phyloP scores from a whole-genome alignment of 2,329 filamentous ascomycete genomes.

The Paraphoma sp. region DNA sequence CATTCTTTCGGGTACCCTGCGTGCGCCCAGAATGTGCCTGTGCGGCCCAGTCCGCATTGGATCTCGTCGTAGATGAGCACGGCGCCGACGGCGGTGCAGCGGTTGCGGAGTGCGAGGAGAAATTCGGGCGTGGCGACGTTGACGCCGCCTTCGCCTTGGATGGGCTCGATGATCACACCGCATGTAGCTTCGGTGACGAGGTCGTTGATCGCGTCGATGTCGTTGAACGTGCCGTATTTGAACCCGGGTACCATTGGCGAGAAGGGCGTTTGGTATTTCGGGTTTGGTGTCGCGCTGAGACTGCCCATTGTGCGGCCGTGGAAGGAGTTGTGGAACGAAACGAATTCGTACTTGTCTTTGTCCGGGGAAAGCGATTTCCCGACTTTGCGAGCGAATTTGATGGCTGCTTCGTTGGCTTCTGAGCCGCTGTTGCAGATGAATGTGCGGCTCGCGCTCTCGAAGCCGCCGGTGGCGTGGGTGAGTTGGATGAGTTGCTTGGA shows the following conservation, averaged over 20 bases:
- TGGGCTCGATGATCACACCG: conserved; percentile 94
- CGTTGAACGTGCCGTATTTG: conserved; percentile 84
- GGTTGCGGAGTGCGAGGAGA: conserved; percentile 78
- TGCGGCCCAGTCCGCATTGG: conserved; percentile 89
- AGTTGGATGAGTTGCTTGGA: conserved; percentile 84
- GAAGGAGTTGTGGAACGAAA: conserved; percentile 92
- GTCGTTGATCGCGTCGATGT: conserved; percentile 72
- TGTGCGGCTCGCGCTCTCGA: conserved; percentile 79
- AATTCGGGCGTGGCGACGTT: conserved; percentile 85
- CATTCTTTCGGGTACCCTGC: conserved; percentile 74
- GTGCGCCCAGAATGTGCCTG: conserved; percentile 91
- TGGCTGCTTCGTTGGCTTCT: conserved; percentile 96
- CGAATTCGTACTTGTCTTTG: conserved; percentile 78
- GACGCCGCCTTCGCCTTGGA: conserved; percentile 95
- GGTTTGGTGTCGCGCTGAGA: conserved; percentile 94
- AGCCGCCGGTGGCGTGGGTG: conserved; percentile 79
- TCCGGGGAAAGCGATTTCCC: conserved; percentile 77
- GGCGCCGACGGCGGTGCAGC: conserved; percentile 86
- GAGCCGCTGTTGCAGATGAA: conserved; percentile 97
- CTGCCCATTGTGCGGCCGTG: conserved; percentile 96
- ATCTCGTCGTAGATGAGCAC: conserved; percentile 97
- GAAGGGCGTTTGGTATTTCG: conserved; percentile 96
- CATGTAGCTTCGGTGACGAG: conserved; percentile 87
- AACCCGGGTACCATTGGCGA: conserved; percentile 95
- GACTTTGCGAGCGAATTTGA: conserved; percentile 95